Base-by-base conservation (phyloP, 352 stramenopile genomes). In the Elongisporangium prolatum region DNA sequence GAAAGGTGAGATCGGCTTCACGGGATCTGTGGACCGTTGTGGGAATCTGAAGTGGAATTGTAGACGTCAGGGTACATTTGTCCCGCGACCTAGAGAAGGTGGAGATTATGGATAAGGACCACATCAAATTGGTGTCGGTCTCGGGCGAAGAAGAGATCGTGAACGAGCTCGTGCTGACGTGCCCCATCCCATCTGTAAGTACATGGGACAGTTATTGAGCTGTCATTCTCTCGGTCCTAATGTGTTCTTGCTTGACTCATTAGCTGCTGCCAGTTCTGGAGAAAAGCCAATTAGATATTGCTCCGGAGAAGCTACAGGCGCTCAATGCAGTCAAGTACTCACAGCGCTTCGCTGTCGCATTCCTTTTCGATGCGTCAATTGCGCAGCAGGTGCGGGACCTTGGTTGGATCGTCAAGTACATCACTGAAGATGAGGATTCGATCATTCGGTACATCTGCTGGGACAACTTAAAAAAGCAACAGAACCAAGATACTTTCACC, bases 401-500 rank as follows among this genome's bases (percentile, higher is more conserved):
- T 9, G 74, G 72, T 0, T 91, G 79, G 82, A 89, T 72, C 18
- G 72, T 72, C 59, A 88, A 84, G 61, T 91, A 89, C 59, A 65
- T 89, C 11, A 52, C 68, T 3, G 44, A 52, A 1, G 67, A 77
- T 22, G 74, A 89, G 55, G 83, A 86, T 48, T 71, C 86, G 21
- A 62, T 88, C 52, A 71, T 91, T 24, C 82, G 77, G n/a, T 91
- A 85, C 57, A 52, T 91, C 38, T 91, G 80, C 61, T 91, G 82
- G 80, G 82, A 91, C 61, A 80, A 86, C 40, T 57, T 84, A 11
- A 91, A 91, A 63, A 88, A 88, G 38, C 44, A 72, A 1, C 52
- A 34, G 1, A 53, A 63, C 8, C 48, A 47, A 4, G 47, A 60
- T 3, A 22, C 60, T 18, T 65, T 69, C 20, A 53, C 77, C 22